Evolutionary conservation across 768 basidiomycete genomes (phyloP).

Genomic region (Lepiota brunneoincarnata): DNA sequence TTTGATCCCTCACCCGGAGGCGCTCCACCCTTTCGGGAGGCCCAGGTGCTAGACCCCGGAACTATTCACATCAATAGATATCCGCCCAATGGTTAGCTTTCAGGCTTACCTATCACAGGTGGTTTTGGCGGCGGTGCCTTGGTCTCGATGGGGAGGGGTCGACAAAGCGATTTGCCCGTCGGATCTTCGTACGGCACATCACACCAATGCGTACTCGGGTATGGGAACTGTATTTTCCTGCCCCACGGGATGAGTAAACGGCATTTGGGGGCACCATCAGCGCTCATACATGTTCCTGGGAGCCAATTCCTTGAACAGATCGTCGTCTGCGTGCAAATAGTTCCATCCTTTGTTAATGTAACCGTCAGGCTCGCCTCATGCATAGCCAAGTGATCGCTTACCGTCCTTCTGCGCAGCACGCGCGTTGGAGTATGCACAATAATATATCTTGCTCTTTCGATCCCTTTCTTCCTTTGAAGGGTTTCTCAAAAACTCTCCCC

Average conservation of each 20-base stretch:
- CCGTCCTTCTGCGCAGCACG: conserved; percentile 50
- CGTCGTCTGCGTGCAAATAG: conserved; percentile 35
- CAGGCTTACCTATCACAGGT: conserved; percentile 1
- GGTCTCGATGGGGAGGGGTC: conserved; percentile 10
- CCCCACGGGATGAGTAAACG: neutral
- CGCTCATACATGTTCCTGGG: conserved; percentile 29
- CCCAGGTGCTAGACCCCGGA: conserved; percentile 7
- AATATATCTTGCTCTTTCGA: conserved; percentile 38
- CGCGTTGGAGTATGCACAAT: conserved; percentile 37
- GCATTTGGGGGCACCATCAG: neutral
- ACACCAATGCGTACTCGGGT: conserved; percentile 15
- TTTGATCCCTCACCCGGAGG: neutral
- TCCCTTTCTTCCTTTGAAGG: conserved; percentile 35
- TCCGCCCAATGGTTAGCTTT: too few relatives aligned
- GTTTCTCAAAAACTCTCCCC: conserved; percentile 42
- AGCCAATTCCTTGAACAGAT: conserved; percentile 41
- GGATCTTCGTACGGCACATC: conserved; percentile 12
- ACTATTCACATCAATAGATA: neutral
- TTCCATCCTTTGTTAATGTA: conserved; percentile 44
- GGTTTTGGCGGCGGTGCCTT: conserved; percentile 11
- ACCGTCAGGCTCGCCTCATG: neutral
- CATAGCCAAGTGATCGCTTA: conserved; percentile 18
- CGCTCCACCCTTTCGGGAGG: neutral
- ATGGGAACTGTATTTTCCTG: conserved; percentile 15
- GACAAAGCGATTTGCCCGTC: conserved; percentile 14